These are phyloP conservation scores for Phaeoacremonium minimum DNA, from an alignment of 2,329 filamentous ascomycete genomes.

Conservation along the genomic window DNA sequence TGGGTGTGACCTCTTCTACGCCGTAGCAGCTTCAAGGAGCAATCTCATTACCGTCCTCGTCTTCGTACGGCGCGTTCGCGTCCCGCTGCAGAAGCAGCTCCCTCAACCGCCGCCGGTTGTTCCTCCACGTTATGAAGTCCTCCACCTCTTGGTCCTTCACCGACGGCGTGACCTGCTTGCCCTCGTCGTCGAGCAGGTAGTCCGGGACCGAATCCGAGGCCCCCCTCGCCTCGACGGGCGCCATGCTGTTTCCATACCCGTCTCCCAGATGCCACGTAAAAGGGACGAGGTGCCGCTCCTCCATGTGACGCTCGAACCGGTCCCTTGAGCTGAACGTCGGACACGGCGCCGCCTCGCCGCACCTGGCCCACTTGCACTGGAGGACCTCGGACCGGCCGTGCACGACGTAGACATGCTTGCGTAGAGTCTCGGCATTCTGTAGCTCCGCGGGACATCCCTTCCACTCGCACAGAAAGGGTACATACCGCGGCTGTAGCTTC, in stretches of 20 bases:
- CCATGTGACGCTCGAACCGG: constrained; percentile 45
- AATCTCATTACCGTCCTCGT: constrained; percentile 22
- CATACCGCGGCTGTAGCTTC: constrained; percentile 35
- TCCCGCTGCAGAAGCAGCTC: constrained; percentile 37
- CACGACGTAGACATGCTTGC: constrained; percentile 45
- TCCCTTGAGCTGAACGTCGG: constrained; percentile 14
- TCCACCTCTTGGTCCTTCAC: constrained; percentile 48
- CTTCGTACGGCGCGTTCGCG: constrained; percentile 38
- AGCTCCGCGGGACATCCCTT: constrained; percentile 52
- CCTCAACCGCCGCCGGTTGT: constrained; percentile 38
- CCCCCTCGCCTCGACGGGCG: constrained; percentile 10
- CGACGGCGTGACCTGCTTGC: constrained; percentile 55
- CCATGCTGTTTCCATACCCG: constrained; percentile 41
- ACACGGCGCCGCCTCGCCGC: constrained; percentile 14
- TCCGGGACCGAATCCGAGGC: constrained; percentile 25
- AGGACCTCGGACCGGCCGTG: constrained; percentile 30
- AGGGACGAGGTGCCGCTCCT: constrained; percentile 47
- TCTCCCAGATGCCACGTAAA: constrained; percentile 57
- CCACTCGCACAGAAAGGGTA: constrained; percentile 59
- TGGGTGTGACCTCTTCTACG: too few species aligned
- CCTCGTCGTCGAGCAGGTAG: constrained; percentile 48
- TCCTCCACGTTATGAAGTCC: constrained; percentile 36
- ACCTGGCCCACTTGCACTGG: constrained; percentile 36
- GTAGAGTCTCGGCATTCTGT: constrained; percentile 57
- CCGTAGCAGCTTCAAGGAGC: too few species aligned